Evolutionary conservation across 352 stramenopile genomes (phyloP).

Genomic region (Phytopythium chamaehyphon): DNA sequence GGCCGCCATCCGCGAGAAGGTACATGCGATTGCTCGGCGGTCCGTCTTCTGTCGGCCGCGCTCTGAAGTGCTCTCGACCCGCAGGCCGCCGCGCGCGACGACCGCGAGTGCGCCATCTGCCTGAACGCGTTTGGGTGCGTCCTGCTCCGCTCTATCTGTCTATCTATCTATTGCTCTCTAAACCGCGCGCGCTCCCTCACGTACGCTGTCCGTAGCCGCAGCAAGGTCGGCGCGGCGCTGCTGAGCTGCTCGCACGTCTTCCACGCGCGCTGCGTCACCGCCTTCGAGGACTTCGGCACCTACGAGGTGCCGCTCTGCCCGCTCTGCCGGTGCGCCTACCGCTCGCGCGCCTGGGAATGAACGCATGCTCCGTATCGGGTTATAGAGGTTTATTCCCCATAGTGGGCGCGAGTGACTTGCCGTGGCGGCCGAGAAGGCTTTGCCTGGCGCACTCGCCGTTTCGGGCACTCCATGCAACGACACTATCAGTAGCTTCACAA

Average conservation of each 20-base stretch:
- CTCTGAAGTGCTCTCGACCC: neutral
- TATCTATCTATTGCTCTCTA: neutral
- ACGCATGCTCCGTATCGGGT: no score
- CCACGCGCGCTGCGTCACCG: constrained; percentile 61
- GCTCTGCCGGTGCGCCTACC: constrained; percentile 59
- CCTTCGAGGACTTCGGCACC: constrained; percentile 87
- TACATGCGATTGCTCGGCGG: no score
- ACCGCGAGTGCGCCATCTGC: constrained; percentile 79
- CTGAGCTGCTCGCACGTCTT: constrained; percentile 82
- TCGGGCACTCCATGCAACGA: constrained; percentile 1
- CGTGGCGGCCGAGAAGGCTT: constrained; percentile 1
- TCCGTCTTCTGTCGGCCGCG: neutral
- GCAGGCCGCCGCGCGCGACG: constrained; percentile 38
- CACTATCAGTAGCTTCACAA: constrained; percentile 6
- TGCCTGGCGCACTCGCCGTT: constrained; percentile 3
- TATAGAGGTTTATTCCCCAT: no score
- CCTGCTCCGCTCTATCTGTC: constrained; percentile 1
- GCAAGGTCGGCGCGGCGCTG: constrained; percentile 35
- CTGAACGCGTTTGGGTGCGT: constrained; percentile 64
- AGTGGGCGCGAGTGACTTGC: no score
- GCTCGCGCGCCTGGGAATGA: constrained; percentile 5
- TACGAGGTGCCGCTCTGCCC: constrained; percentile 77
- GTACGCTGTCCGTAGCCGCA: constrained; percentile 12
- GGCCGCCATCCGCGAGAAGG: constrained; percentile 35
- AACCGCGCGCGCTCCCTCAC: neutral